These are phyloP conservation scores for Mesembryanthemum crystallinum DNA, from an alignment of 148 eudicot genomes.

Conservation along the genomic window DNA sequence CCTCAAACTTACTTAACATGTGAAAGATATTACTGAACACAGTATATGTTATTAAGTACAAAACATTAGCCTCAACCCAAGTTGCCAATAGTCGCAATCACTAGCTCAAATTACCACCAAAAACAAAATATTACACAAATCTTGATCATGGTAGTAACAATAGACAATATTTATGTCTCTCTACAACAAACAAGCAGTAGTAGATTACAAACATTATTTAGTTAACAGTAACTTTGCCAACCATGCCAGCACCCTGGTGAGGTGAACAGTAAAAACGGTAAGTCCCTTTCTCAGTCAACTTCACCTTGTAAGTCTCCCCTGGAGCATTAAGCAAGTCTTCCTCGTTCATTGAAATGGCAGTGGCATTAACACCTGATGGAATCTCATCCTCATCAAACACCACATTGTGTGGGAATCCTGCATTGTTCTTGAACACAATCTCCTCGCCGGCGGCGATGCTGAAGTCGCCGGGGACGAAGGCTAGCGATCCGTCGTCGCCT, in stretches of 20 bases:
- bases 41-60: background rate
- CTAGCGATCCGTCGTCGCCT: conserved; percentile 54
- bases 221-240: conserved; percentile 79
- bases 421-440: conserved; percentile 82
- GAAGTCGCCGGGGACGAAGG: conserved; percentile 54
- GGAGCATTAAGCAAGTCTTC: conserved; percentile 65
- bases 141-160: conserved; percentile 4
- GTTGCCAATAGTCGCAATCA: background rate
- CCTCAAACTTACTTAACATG: no score
- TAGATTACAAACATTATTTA: no score
- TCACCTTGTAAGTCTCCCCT: conserved; percentile 63
- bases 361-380: conserved; percentile 64
- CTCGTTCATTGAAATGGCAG: conserved; percentile 73
- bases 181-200: background rate
- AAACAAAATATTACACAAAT: conserved; percentile 15
- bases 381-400: conserved; percentile 85
- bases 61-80: conserved; percentile 8
- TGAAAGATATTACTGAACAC: background rate
- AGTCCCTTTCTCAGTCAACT: conserved; percentile 74
- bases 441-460: conserved; percentile 63
- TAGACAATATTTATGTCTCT: background rate
- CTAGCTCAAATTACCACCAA: conserved; percentile 16
- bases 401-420: conserved; percentile 93
- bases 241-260: conserved; percentile 99
- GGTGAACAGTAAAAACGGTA: conserved; percentile 84